Conservation (phyloP, 768 basidiomycete species). For the Suillus americanus region DNA sequence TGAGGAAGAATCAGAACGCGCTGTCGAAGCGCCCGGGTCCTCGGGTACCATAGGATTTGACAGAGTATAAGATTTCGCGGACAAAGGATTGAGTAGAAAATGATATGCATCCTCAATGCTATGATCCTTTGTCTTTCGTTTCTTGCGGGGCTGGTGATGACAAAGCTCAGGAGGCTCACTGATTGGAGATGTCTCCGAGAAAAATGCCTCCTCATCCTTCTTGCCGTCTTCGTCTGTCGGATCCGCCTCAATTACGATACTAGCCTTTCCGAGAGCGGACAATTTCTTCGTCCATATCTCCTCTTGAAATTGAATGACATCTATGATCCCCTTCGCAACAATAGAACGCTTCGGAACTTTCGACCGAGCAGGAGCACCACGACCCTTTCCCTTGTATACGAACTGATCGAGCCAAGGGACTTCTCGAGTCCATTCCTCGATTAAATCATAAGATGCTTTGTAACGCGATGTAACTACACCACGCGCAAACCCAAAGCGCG, state of each 20-base stretch:
- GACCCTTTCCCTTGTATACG: conserved; percentile 33
- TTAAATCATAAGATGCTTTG: conserved; percentile 58
- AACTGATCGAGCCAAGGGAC: conserved; percentile 75
- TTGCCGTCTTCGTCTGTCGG: conserved; percentile 29
- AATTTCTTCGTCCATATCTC: conserved; percentile 52
- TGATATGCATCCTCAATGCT: conserved; percentile 47
- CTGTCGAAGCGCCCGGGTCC: not conserved
- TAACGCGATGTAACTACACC: conserved; percentile 68
- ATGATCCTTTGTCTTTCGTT: conserved; percentile 28
- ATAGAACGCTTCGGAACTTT: conserved; percentile 62
- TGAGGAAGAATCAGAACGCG: conserved; percentile 10
- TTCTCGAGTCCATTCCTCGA: conserved; percentile 58
- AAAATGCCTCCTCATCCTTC: conserved; percentile 22
- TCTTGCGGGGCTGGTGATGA: conserved; percentile 26
- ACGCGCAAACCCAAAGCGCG: conserved; percentile 48
- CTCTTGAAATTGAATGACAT: conserved; percentile 67
- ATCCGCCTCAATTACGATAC: conserved; percentile 39
- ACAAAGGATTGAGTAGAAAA: conserved; percentile 61
- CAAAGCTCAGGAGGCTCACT: not conserved
- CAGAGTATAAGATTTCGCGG: not conserved
- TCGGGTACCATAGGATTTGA: conserved; percentile 3
- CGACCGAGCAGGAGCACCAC: conserved; percentile 44
- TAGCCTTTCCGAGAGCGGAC: conserved; percentile 33
- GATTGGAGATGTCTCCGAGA: not conserved
- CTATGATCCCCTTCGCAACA: conserved; percentile 67